Conservation (phyloP, 192 early-diverging fungal species). For the Chytriomyces sp. region DNA sequence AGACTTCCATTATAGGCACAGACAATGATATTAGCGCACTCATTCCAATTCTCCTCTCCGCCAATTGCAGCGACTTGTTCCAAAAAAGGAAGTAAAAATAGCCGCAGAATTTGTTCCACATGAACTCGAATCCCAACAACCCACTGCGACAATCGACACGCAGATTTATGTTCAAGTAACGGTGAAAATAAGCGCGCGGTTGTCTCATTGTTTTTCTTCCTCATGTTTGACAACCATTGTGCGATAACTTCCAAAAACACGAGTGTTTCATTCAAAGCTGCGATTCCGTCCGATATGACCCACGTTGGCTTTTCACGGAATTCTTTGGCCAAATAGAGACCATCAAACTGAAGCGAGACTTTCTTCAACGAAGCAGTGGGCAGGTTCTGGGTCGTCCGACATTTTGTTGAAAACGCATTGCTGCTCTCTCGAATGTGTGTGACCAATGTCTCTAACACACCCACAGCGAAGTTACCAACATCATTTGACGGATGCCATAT, state of each 20-base stretch:
- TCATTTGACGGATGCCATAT: no score
- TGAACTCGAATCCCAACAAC: not conserved
- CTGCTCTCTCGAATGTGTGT: not conserved
- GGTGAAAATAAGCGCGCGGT: not conserved
- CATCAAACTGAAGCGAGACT: no score
- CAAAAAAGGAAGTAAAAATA: constrained; percentile 19
- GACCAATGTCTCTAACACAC: not conserved
- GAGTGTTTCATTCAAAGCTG: no score
- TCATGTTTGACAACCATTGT: no score
- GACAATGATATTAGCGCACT: constrained; percentile 5
- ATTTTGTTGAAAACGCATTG: not conserved
- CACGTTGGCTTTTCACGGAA: no score
- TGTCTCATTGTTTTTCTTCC: not conserved
- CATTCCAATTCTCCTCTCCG: constrained; percentile 6
- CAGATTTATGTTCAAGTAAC: not conserved
- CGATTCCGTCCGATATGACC: no score
- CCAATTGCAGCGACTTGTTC: constrained; percentile 20
- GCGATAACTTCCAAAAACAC: no score
- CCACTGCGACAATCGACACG: constrained; percentile 1
- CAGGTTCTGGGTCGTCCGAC: no score
- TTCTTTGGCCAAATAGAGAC: no score
- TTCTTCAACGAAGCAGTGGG: no score
- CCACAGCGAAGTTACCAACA: no score
- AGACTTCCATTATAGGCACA: constrained; percentile 18
- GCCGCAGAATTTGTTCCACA: not conserved